Percentiles rank a stretch among this genome's conserved stretches.
Evolutionary conservation across 1,139 yeast species (phyloP).

Genomic region (Nadsonia commutata): DNA sequence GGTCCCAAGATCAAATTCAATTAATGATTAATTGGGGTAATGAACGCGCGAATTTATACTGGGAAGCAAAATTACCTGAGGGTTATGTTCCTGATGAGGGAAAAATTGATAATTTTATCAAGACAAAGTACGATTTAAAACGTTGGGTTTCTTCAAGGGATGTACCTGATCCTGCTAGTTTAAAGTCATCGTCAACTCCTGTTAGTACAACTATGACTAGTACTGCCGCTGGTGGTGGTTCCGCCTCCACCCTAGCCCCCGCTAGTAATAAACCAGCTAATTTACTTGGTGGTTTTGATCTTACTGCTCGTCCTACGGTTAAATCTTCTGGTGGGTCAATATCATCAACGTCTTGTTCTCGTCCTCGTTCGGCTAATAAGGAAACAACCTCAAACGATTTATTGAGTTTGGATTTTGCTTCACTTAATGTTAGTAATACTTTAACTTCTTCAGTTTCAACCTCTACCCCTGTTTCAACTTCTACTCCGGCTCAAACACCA

Average conservation of each 20-base stretch:
- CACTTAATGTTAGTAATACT: slow-evolving; percentile 10
- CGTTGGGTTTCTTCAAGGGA: slow-evolving; percentile 54
- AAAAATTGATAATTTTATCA: slow-evolving; percentile 76
- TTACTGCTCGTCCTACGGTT: no score
- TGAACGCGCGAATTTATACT: slow-evolving; percentile 50
- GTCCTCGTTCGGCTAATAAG: slow-evolving; percentile 14
- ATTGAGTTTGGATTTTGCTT: slow-evolving; percentile 22
- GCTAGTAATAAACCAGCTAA: no score
- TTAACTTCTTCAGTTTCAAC: slow-evolving; percentile 12
- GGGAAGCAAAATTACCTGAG: slow-evolving; percentile 71
- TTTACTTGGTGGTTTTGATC: no score
- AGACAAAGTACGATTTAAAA: slow-evolving; percentile 80
- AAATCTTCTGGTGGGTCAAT: no score
- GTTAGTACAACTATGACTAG: no score
- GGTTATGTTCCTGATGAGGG: slow-evolving; percentile 68
- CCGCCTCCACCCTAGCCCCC: slow-evolving; percentile 7
- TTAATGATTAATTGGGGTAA: slow-evolving; percentile 84
- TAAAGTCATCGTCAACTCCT: no score
- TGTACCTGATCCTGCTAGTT: slow-evolving; percentile 45
- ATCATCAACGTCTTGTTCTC: slow-evolving; percentile 9
- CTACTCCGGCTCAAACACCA: slow-evolving; percentile 10
- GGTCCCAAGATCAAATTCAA: slow-evolving; percentile 88
- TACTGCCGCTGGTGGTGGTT: slow-evolving; percentile 12
- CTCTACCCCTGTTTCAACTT: slow-evolving; percentile 11
- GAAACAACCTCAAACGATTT: slow-evolving; percentile 14